Evolutionary conservation across 805 yeast genomes (phyloP), one percentile per base, ranked within the genome.

Genomic region (Yamadazyma laniorum): DNA sequence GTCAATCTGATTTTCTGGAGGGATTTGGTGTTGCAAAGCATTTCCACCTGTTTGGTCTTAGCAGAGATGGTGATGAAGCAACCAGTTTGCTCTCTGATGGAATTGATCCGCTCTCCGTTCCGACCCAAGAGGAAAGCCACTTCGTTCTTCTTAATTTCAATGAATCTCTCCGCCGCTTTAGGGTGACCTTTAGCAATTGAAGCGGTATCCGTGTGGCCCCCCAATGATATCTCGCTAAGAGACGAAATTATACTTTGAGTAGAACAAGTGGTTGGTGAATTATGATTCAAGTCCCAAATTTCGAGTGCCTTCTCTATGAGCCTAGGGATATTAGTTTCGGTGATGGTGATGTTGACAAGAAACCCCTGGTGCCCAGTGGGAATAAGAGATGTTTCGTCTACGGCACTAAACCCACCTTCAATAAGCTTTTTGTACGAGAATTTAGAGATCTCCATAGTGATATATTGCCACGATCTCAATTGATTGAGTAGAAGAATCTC

Each of bases 81-180:
- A 2, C 47, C 44, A 2, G 58, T 43, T 17, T 43, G 35, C n/a
- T 40, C 27, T 31, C 66, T 40, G 9, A 61, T 52, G 2, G 41
- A 29, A 23, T 47, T 49, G n/a, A 61, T 39, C 29, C 56, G 33
- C 1, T 36, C 29, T 2, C 65, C 66, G 19, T 54, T 46, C 22
- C 39, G 26, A 11, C 67, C 67, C 18, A 61, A 50, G 2, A 61
- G 35, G 15, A 43, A 47, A 16, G 55, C 49, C 1, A 59, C 60
- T 38, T 57, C 53, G 21, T 40, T 45, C 32, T 49, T 48, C 5
- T 35, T 40, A 17, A 50, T 31, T n/a, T 25, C 12, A 11, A 37
- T 26, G n/a, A 19, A 17, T 7, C 18, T 37, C 31, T 37, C 40
- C 9, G 29, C 13, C 6, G 6, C 13, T 26, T 26, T 26, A 9